Percentiles rank a stretch among this genome's conserved stretches.
Conservation (phyloP, 768 basidiomycete genomes). For the Rickenella mellea region DNA sequence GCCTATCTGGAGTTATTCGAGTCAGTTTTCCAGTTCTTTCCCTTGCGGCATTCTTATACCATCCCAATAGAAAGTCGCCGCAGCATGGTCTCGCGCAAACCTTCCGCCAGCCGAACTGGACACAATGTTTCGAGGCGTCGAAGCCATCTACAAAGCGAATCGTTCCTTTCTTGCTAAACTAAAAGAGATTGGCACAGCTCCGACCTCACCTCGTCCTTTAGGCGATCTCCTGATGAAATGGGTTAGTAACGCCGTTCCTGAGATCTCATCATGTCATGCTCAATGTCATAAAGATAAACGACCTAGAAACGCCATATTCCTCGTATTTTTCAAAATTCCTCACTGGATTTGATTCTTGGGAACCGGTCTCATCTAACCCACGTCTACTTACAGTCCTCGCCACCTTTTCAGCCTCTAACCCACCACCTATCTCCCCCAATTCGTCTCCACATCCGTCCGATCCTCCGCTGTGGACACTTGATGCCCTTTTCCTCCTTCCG, state of each 20-base stretch:
- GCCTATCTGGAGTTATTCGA: slow-evolving; percentile 82
- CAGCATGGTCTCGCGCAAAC: slow-evolving; percentile 95
- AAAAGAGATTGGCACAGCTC: slow-evolving; percentile 88
- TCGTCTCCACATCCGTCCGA: slow-evolving; percentile 25
- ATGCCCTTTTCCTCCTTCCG: slow-evolving; percentile 81
- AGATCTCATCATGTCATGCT: slow-evolving; percentile 2
- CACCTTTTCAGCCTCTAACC: slow-evolving; percentile 55
- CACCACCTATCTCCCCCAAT: slow-evolving; percentile 39
- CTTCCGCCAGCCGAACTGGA: slow-evolving; percentile 90
- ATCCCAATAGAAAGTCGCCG: slow-evolving; percentile 73
- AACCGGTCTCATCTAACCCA: slow-evolving; percentile 66
- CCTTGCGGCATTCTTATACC: slow-evolving; percentile 8
- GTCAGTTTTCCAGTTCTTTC: slow-evolving; percentile 35
- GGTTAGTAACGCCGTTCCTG: slow-evolving; percentile 64
- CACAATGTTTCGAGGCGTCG: slow-evolving; percentile 88
- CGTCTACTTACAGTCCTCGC: slow-evolving; percentile 60
- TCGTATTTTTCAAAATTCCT: slow-evolving; percentile 67
- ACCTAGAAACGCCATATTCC: slow-evolving; percentile 80
- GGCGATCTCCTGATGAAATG: slow-evolving; percentile 96
- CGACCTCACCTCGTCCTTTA: slow-evolving; percentile 85
- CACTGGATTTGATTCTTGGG: slow-evolving; percentile 76
- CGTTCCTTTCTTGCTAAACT: slow-evolving; percentile 72
- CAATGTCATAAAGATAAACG: slow-evolving; percentile 61
- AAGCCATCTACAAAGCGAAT: slow-evolving; percentile 88
- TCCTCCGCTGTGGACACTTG: slow-evolving; percentile 65